Conservation (phyloP, 202 grass and related monocot species). For the Digitaria exilis region DNA sequence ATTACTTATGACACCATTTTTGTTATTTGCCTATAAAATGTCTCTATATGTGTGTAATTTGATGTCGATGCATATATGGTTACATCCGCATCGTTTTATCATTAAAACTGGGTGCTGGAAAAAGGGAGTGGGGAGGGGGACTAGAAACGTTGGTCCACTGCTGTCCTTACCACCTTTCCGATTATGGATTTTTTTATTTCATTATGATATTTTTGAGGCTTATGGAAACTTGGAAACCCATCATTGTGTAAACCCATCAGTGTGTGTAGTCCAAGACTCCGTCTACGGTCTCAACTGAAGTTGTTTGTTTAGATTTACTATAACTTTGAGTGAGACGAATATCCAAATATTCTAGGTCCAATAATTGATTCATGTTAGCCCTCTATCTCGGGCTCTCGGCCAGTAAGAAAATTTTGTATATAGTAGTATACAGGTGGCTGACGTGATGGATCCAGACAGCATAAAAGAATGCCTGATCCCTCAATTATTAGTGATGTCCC, state of each 20-base stretch:
- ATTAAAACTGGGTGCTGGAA: no score
- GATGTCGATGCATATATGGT: no score
- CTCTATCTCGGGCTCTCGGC: no score
- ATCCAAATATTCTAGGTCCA: slow-evolving; percentile 5
- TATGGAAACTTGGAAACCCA: no score
- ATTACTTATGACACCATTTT: no score
- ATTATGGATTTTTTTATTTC: neutral
- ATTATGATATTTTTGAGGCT: no score
- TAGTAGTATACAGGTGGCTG: neutral
- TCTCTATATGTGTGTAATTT: no score
- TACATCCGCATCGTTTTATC: no score
- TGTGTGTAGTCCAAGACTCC: neutral
- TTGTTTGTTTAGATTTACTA: slow-evolving; percentile 17
- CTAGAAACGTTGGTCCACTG: no score
- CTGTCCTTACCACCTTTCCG: no score
- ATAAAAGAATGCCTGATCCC: neutral
- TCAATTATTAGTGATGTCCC: slow-evolving; percentile 13
- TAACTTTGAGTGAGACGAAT: slow-evolving; percentile 12
- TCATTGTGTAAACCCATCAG: neutral
- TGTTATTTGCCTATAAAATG: no score
- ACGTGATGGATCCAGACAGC: slow-evolving; percentile 9
- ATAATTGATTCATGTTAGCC: slow-evolving; percentile 20
- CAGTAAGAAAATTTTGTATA: neutral
- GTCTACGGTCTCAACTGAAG: neutral
- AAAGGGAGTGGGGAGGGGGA: no score